Percentiles rank a stretch among this genome's conserved stretches.
Conservation (phyloP, 768 basidiomycete species). For the Termitomyces sp. region DNA sequence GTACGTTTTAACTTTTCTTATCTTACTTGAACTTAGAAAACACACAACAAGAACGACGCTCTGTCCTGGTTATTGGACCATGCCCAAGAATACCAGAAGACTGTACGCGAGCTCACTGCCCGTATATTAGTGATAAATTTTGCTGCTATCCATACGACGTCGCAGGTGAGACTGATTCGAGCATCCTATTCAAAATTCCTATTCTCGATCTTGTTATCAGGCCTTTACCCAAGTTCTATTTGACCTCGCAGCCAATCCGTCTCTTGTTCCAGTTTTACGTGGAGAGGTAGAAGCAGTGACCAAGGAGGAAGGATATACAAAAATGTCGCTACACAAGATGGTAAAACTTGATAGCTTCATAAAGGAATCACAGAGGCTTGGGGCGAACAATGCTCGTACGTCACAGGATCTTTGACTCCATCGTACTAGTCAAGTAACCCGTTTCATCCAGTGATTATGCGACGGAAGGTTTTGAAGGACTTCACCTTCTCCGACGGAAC, state of each 20-base stretch:
- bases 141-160: conserved; percentile 24
- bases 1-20: neutral
- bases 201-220: conserved; percentile 13
- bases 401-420: neutral
- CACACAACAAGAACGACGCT: conserved; percentile 18
- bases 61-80: conserved; percentile 24
- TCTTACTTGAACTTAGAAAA: neutral
- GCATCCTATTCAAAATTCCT: neutral
- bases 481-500: conserved; percentile 23
- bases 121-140: conserved; percentile 22
- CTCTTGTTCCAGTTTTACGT: conserved; percentile 27
- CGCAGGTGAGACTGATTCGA: conserved; percentile 12
- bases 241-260: conserved; percentile 28
- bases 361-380: conserved; percentile 29
- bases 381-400: conserved; percentile 23
- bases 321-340: conserved; percentile 30
- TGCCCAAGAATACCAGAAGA: conserved; percentile 16
- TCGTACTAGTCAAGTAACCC: neutral
- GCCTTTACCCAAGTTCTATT: conserved; percentile 30
- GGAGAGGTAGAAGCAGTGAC: conserved; percentile 34
- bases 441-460: conserved; percentile 12
- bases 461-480: conserved; percentile 14
- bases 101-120: conserved; percentile 13
- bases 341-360: conserved; percentile 40
- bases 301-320: conserved; percentile 30